These are phyloP conservation scores for Scenedesmus sp. DNA, from an alignment of 163 green algal species.

Conservation along the genomic window DNA sequence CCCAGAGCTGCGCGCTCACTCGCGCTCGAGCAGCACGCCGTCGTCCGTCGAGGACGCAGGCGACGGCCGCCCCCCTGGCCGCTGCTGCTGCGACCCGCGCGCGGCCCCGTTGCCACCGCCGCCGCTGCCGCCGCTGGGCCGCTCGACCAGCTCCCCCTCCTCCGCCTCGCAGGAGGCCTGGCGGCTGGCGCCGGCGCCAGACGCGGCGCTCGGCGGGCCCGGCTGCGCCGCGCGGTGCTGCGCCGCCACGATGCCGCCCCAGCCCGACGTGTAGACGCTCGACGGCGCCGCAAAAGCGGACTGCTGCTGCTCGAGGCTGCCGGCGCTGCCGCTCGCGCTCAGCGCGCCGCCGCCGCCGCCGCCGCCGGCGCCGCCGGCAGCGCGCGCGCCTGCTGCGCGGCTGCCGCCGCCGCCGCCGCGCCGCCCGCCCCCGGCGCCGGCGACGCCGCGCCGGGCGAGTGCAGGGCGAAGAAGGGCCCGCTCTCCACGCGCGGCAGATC, in stretches of 20 bases:
- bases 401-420: too few species aligned
- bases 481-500: conserved; percentile 40
- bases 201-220: too few species aligned
- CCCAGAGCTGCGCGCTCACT: too few species aligned
- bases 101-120: too few species aligned
- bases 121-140: background rate
- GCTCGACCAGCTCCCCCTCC: background rate
- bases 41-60: conserved; percentile 15
- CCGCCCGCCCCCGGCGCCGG: background rate
- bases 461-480: conserved; percentile 14
- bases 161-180: background rate
- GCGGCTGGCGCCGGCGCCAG: too few species aligned
- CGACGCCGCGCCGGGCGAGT: background rate
- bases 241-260: too few species aligned
- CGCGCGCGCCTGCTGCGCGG: too few species aligned
- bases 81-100: too few species aligned
- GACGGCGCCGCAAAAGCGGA: too few species aligned
- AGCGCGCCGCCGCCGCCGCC: background rate
- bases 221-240: too few species aligned
- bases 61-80: background rate
- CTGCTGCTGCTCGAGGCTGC: conserved; percentile 1
- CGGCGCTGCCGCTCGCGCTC: background rate
- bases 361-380: background rate
- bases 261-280: too few species aligned
- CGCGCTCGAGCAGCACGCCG: conserved; percentile 25